These are phyloP conservation scores for Aureobasidium sp. DNA, from an alignment of 2,329 filamentous ascomycete genomes.

Conservation along the genomic window DNA sequence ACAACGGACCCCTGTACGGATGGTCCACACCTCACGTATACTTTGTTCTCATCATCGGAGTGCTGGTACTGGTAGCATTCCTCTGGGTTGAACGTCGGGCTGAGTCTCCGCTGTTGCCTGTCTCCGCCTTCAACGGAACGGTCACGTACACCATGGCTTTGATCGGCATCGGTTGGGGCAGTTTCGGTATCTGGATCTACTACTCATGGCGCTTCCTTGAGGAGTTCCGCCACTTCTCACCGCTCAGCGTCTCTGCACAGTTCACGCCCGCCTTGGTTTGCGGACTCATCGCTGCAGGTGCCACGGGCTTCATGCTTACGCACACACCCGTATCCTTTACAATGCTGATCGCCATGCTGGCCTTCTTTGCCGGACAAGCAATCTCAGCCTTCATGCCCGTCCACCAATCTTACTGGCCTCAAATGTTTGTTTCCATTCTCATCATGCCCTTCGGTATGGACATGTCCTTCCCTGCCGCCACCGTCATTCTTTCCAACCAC, in stretches of 20 bases:
- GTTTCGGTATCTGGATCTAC: conserved; percentile 44
- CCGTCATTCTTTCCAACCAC: conserved; percentile 23
- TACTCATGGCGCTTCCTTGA: conserved; percentile 29
- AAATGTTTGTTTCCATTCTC: conserved; percentile 29
- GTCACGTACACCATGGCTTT: conserved; percentile 23
- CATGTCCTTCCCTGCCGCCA: conserved; percentile 23
- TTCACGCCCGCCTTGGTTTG: conserved; percentile 27
- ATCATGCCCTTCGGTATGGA: conserved; percentile 30
- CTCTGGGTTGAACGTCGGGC: conserved; percentile 32
- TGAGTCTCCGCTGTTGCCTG: conserved; percentile 23
- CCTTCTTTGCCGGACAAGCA: conserved; percentile 26
- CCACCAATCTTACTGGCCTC: conserved; percentile 29
- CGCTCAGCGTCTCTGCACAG: conserved; percentile 27
- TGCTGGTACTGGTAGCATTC: conserved; percentile 47
- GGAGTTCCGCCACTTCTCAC: conserved; percentile 24
- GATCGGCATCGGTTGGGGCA: conserved; percentile 68
- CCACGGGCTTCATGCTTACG: conserved; percentile 31
- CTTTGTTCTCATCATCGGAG: conserved; percentile 47
- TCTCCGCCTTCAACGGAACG: conserved; percentile 23
- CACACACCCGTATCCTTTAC: conserved; percentile 30
- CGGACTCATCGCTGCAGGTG: conserved; percentile 28
- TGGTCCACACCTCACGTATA: conserved; percentile 52
- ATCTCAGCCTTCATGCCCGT: conserved; percentile 25
- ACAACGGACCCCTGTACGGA: conserved; percentile 51
- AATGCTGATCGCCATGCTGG: conserved; percentile 30